phyloP scores from a whole-genome alignment of 2,329 filamentous ascomycete species.

The Phialemoniopsis sp. region DNA sequence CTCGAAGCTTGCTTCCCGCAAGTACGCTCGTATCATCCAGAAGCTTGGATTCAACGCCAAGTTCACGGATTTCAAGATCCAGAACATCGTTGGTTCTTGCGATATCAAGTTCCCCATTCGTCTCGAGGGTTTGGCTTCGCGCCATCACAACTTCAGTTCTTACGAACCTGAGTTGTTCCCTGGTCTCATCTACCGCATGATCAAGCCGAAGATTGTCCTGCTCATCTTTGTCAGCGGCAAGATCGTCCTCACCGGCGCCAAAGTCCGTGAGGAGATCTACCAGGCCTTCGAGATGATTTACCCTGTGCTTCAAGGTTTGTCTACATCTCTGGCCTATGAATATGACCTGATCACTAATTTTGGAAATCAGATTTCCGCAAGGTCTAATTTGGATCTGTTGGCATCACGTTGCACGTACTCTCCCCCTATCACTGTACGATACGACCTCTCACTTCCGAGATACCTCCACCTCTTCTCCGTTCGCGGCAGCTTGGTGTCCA shows the following conservation, averaged over 20 bases:
- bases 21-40: conserved; percentile 98
- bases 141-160: conserved; percentile 98
- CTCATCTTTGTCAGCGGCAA: conserved; percentile 98
- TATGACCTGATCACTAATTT: neutral
- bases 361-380: conserved; percentile 54
- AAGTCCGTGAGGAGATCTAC: conserved; percentile 97
- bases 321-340: neutral
- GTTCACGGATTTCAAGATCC: conserved; percentile 99
- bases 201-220: conserved; percentile 98
- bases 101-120: conserved; percentile 99
- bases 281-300: conserved; percentile 97
- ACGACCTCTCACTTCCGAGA: conserved; percentile 28
- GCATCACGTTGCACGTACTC: conserved; percentile 30
- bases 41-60: conserved; percentile 99
- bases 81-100: conserved; percentile 98
- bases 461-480: conserved; percentile 6
- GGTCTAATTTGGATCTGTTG: conserved; percentile 30
- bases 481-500: neutral
- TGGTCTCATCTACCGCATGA: conserved; percentile 99
- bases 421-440: conserved; percentile 32
- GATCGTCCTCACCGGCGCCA: conserved; percentile 95
- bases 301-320: conserved; percentile 81
- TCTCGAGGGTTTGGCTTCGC: conserved; percentile 88
- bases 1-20: conserved; percentile 92
- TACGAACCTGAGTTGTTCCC: conserved; percentile 99